Conservation (phyloP, 164 flowering plant species). For the Amborella trichopoda region DNA sequence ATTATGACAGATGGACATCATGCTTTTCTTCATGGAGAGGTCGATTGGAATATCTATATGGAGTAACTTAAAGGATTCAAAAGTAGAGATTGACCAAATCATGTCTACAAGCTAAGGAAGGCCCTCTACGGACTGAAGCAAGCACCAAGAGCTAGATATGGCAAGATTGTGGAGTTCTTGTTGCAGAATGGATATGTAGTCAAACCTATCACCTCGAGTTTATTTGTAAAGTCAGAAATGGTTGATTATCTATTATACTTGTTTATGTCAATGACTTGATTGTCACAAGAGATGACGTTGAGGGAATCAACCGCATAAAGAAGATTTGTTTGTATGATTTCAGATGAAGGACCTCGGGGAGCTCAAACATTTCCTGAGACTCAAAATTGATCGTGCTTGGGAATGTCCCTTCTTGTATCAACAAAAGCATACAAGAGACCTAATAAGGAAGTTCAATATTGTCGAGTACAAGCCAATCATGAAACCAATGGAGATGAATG, state of each 20-base stretch:
- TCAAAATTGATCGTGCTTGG: neutral
- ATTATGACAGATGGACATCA: too few relatives aligned
- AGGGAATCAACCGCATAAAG: too few relatives aligned
- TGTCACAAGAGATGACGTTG: too few relatives aligned
- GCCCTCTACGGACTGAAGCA: too few relatives aligned
- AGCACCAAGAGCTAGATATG: too few relatives aligned
- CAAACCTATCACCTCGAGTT: slow-evolving; percentile 1
- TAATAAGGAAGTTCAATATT: neutral
- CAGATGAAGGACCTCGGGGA: slow-evolving; percentile 2
- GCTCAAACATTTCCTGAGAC: neutral
- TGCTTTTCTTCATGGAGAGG: too few relatives aligned
- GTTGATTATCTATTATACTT: too few relatives aligned
- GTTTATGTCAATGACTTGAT: too few relatives aligned
- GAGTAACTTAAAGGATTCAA: too few relatives aligned
- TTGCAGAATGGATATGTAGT: slow-evolving; percentile 2
- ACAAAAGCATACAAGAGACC: slow-evolving; percentile 1
- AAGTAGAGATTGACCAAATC: too few relatives aligned
- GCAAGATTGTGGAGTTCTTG: slow-evolving; percentile 7
- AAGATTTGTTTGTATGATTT: neutral
- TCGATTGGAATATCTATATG: too few relatives aligned
- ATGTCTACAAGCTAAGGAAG: too few relatives aligned
- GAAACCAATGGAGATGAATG: neutral
- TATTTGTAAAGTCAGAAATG: neutral
- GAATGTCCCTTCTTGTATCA: neutral
- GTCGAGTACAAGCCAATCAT: neutral